phyloP scores from a whole-genome alignment of 208 protist species.

The Crithidia bombi region DNA sequence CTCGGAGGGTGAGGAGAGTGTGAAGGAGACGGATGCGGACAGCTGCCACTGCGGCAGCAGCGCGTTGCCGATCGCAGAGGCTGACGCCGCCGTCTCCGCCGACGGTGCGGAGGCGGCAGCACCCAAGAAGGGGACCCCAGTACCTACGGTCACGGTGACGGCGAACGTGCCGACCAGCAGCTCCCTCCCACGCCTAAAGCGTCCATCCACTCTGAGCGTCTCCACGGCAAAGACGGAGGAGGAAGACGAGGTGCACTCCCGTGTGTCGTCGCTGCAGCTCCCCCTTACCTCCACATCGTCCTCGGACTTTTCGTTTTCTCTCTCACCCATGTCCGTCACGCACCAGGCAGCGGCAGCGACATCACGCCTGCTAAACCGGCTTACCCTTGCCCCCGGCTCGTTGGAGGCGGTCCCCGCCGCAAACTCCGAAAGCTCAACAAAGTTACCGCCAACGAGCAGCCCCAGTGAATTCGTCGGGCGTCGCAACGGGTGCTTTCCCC shows the following conservation, averaged over 20 bases:
- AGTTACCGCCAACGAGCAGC: not conserved
- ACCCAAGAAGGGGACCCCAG: not conserved
- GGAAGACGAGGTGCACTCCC: not conserved
- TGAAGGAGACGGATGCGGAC: not conserved
- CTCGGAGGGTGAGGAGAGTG: not conserved
- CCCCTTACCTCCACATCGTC: slow-evolving; percentile 9
- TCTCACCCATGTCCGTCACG: slow-evolving; percentile 6
- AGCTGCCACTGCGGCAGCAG: not conserved
- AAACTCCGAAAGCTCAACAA: not conserved
- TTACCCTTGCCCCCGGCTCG: slow-evolving; percentile 4
- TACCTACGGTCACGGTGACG: not conserved
- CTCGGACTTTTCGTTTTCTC: slow-evolving; percentile 22
- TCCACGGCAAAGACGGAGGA: not conserved
- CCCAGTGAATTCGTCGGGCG: not conserved
- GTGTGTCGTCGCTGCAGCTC: not conserved
- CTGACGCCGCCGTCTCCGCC: not conserved
- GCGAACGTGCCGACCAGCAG: not conserved
- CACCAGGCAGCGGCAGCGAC: not conserved
- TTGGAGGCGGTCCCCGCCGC: not conserved
- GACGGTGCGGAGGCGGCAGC: not conserved
- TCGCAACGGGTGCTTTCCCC: slow-evolving; percentile 33
- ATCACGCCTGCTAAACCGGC: slow-evolving; percentile 11
- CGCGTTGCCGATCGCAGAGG: too few species aligned
- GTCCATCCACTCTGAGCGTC: not conserved
- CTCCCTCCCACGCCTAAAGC: not conserved